Conservation (phyloP, 441 rosid genomes). For the Adansonia rubrostipa region DNA sequence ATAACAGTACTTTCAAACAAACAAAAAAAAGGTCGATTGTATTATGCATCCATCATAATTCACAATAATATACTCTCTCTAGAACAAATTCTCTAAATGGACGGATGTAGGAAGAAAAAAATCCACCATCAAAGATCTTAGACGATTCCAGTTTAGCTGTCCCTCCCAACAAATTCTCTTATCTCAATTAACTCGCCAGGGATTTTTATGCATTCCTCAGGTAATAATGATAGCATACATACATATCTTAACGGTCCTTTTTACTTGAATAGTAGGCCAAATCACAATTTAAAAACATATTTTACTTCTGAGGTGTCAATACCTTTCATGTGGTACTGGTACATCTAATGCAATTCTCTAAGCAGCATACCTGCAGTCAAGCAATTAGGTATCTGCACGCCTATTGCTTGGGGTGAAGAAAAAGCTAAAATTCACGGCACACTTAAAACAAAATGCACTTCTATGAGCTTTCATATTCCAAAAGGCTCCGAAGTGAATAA, state of each 20-base stretch:
- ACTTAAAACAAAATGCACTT: constrained; percentile 12
- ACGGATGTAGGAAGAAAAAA: background rate
- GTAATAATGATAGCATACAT: background rate
- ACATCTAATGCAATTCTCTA: background rate
- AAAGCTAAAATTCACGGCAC: background rate
- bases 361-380: background rate
- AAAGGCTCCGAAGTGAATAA: background rate
- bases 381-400: background rate
- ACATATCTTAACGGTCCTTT: background rate
- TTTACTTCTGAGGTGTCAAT: background rate
- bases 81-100: background rate
- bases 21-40: background rate
- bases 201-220: background rate
- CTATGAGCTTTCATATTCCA: background rate
- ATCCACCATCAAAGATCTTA: background rate
- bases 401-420: background rate
- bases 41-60: background rate
- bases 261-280: background rate
- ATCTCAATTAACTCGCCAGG: background rate
- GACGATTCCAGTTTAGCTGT: background rate
- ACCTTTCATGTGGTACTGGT: background rate
- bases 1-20: background rate
- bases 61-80: background rate
- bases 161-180: background rate
- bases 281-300: background rate